phyloP scores from a whole-genome alignment of 2,329 filamentous ascomycete genomes.

The Aulographum hederae region DNA sequence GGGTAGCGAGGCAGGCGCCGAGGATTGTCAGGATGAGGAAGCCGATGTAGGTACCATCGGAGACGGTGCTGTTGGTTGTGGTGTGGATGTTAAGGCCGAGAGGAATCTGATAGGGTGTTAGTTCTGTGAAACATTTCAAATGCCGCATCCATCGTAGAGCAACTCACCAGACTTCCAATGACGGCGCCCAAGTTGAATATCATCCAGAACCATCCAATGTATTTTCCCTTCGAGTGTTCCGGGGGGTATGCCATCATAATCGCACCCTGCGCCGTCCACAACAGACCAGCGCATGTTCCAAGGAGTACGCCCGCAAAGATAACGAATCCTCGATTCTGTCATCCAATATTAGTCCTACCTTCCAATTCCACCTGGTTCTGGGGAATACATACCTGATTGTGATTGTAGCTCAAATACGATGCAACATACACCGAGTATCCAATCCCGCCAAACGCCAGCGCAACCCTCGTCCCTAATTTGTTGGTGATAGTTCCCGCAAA shows the following conservation, averaged over 20 bases:
- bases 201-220: slow-evolving; percentile 84
- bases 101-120: slow-evolving; percentile 36
- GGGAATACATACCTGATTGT: too few relatives aligned
- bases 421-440: slow-evolving; percentile 62
- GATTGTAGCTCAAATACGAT: slow-evolving; percentile 52
- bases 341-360: too few relatives aligned
- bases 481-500: slow-evolving; percentile 59
- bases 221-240: slow-evolving; percentile 67
- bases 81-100: slow-evolving; percentile 53
- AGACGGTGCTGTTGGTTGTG: slow-evolving; percentile 32
- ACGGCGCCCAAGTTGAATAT: slow-evolving; percentile 89
- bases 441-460: slow-evolving; percentile 53
- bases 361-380: too few relatives aligned
- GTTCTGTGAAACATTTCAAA: slow-evolving; percentile 1
- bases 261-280: slow-evolving; percentile 70
- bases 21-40: slow-evolving; percentile 69
- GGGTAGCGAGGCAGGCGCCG: slow-evolving; percentile 51
- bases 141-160: slow-evolving; percentile 2
- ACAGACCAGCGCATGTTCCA: slow-evolving; percentile 59
- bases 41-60: slow-evolving; percentile 69
- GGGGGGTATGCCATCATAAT: slow-evolving; percentile 83
- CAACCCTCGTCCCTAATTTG: slow-evolving; percentile 49
- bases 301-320: slow-evolving; percentile 61
- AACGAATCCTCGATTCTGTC: slow-evolving; percentile 51
- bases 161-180: slow-evolving; percentile 51